A percentile compares a stretch with the other conserved stretches of the same genome.
phyloP scores from a whole-genome alignment of 805 yeast genomes.

The Yarrowia divulgata region DNA sequence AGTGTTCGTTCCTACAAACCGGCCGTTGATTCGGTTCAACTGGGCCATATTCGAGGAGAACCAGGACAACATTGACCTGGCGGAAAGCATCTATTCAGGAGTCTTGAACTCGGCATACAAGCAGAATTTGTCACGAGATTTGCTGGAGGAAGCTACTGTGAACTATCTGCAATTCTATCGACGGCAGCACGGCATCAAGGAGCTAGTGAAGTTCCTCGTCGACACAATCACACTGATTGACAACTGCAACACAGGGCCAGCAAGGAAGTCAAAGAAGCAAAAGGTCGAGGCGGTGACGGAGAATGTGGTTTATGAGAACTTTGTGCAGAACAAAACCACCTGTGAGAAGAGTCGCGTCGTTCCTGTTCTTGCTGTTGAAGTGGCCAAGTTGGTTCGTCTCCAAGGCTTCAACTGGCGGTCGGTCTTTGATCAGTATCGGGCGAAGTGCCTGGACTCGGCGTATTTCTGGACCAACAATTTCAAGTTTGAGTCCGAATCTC shows the following conservation, averaged over 20 bases:
- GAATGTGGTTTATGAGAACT: slow-evolving; percentile 4
- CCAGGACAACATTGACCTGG: slow-evolving; percentile 44
- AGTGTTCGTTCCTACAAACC: slow-evolving; percentile 47
- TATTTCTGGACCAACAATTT: slow-evolving; percentile 49
- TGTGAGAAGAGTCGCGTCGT: slow-evolving; percentile 3
- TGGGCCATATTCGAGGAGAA: slow-evolving; percentile 51
- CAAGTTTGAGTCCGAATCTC: slow-evolving; percentile 46
- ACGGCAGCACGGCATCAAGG: slow-evolving; percentile 3
- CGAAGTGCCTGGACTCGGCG: slow-evolving; percentile 44
- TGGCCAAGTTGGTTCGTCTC: slow-evolving; percentile 10
- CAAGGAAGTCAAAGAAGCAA: slow-evolving; percentile 25
- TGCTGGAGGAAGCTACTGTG: slow-evolving; percentile 43
- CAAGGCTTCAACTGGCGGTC: slow-evolving; percentile 40
- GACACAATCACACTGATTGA: neutral
- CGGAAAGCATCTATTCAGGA: slow-evolving; percentile 47
- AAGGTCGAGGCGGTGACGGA: slow-evolving; percentile 4
- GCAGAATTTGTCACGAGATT: slow-evolving; percentile 41
- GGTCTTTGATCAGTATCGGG: slow-evolving; percentile 43
- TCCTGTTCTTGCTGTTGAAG: slow-evolving; percentile 19
- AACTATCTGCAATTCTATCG: slow-evolving; percentile 27
- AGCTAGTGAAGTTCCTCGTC: neutral
- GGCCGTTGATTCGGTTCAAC: slow-evolving; percentile 48
- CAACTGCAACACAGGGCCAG: neutral
- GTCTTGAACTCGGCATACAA: slow-evolving; percentile 32
- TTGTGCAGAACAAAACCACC: slow-evolving; percentile 15